Evolutionary conservation across 2,329 filamentous ascomycete species (phyloP).

Genomic region (Claviceps citrina): DNA sequence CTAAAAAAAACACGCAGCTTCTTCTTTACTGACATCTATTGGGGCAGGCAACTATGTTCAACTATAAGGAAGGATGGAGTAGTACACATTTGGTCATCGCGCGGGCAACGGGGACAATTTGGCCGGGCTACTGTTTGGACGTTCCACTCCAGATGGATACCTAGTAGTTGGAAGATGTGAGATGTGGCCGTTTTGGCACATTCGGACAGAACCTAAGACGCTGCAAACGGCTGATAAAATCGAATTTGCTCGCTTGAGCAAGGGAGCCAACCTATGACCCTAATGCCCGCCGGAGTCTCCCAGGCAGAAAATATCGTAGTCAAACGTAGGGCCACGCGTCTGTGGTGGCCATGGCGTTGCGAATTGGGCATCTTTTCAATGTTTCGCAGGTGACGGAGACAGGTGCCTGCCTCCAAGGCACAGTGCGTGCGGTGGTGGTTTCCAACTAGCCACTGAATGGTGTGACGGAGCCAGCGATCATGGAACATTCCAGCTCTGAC

Average conservation of each 20-base stretch:
- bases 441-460: no score
- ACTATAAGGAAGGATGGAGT: not conserved
- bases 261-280: not conserved
- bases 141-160: no score
- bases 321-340: not conserved
- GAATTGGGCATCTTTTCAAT: no score
- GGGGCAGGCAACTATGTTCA: conserved; percentile 5
- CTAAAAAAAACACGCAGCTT: no score
- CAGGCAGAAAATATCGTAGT: not conserved
- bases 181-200: not conserved
- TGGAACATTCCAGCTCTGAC: no score
- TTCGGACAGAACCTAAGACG: not conserved
- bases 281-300: not conserved
- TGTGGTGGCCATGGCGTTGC: not conserved
- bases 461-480: no score
- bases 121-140: not conserved
- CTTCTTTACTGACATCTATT: not conserved
- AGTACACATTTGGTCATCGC: not conserved
- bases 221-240: no score
- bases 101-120: not conserved
- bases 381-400: no score
- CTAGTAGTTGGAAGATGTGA: not conserved
- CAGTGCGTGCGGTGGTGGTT: no score
- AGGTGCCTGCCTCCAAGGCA: not conserved
- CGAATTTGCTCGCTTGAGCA: not conserved